These are phyloP conservation scores for Hydrangea macrophylla DNA, from an alignment of 148 eudicot species.

Conservation along the genomic window DNA sequence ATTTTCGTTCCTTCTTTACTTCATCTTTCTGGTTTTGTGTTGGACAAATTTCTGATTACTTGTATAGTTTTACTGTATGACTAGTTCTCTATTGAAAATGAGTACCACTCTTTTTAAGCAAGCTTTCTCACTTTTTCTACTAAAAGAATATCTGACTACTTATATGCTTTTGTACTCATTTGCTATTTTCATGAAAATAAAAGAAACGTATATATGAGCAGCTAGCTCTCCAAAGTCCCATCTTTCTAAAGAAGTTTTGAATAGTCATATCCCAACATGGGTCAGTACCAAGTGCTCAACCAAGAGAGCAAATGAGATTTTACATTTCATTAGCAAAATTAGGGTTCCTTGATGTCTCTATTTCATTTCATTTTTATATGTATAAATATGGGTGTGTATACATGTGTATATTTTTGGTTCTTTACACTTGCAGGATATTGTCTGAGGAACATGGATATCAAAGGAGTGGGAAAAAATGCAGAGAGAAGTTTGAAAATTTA, in stretches of 20 bases:
- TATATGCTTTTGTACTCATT: neutral
- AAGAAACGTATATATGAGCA: neutral
- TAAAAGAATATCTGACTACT: conserved; percentile 4
- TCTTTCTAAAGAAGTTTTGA: neutral
- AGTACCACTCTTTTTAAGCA: neutral
- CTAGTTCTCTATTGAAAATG: conserved; percentile 2
- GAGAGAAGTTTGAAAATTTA: conserved; percentile 92
- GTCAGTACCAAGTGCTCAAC: neutral
- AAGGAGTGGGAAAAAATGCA: conserved; percentile 97
- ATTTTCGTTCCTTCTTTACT: conserved; percentile 14
- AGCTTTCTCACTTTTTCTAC: neutral
- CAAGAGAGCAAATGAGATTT: too few relatives aligned
- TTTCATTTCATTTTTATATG: too few relatives aligned
- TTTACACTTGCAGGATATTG: conserved; percentile 59
- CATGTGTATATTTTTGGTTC: too few relatives aligned
- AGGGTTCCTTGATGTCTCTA: too few relatives aligned
- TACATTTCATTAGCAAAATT: too few relatives aligned
- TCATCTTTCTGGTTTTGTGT: neutral
- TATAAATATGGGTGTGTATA: too few relatives aligned
- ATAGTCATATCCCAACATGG: neutral
- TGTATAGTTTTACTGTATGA: neutral
- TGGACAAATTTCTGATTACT: neutral
- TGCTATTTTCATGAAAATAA: neutral
- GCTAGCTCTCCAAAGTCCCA: too few relatives aligned
- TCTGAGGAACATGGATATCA: conserved; percentile 92